Conservation (phyloP, 2,329 filamentous ascomycete species). For the Monilinia laxa region DNA sequence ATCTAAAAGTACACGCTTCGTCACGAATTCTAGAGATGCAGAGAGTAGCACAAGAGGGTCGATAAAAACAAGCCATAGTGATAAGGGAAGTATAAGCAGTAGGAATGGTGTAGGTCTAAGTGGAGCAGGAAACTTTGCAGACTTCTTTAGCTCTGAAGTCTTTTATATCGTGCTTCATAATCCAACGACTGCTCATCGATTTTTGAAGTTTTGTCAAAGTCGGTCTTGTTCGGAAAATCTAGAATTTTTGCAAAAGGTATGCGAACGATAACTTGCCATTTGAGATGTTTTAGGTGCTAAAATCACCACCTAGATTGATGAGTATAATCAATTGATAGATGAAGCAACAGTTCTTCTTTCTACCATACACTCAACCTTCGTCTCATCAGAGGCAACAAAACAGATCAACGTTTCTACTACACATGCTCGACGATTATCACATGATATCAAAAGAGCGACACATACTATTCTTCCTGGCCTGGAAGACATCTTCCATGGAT, state of each 20-base stretch:
- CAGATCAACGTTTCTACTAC: slow-evolving; percentile 35
- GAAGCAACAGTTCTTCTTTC: slow-evolving; percentile 48
- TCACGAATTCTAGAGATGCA: slow-evolving; percentile 3
- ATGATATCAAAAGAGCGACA: slow-evolving; percentile 31
- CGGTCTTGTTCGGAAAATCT: slow-evolving; percentile 51
- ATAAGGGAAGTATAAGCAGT: slow-evolving; percentile 10
- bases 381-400: slow-evolving; percentile 39
- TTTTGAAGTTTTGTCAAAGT: slow-evolving; percentile 52
- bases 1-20: neutral
- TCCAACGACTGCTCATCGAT: slow-evolving; percentile 47
- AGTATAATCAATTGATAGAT: slow-evolving; percentile 48
- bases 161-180: slow-evolving; percentile 53
- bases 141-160: slow-evolving; percentile 52
- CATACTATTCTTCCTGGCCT: slow-evolving; percentile 38
- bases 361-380: slow-evolving; percentile 47
- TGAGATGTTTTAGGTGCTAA: neutral
- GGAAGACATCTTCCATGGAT: slow-evolving; percentile 42
- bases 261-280: slow-evolving; percentile 24
- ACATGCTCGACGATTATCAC: slow-evolving; percentile 27
- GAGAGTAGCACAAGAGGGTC: slow-evolving; percentile 13
- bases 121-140: slow-evolving; percentile 38
- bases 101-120: slow-evolving; percentile 13
- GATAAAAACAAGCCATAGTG: slow-evolving; percentile 1
- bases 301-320: slow-evolving; percentile 42
- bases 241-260: slow-evolving; percentile 52